A percentile compares a stretch with the other conserved stretches of the same genome.
Conservation (phyloP, 2,329 filamentous ascomycete genomes). For the Aspergillus texensis region DNA sequence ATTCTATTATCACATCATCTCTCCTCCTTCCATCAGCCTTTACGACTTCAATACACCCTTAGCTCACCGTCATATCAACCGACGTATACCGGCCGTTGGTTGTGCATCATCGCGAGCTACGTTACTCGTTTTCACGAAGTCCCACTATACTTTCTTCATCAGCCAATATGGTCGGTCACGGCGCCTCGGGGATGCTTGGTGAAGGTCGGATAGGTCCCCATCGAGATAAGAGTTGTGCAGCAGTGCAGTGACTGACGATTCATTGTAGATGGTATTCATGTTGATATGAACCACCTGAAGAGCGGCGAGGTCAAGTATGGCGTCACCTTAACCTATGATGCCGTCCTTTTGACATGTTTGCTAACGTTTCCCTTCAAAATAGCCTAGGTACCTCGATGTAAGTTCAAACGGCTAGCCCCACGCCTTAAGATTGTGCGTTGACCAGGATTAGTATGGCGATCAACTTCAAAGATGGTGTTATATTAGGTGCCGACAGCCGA, state of each 20-base stretch:
- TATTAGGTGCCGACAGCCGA: conserved; percentile 93
- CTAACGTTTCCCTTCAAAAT: conserved; percentile 29
- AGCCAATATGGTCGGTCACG: conserved; percentile 44
- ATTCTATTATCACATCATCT: conserved; percentile 6
- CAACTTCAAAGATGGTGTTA: conserved; percentile 98
- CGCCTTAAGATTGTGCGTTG: conserved; percentile 25
- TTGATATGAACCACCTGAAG: conserved; percentile 99
- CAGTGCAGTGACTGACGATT: conserved; percentile 20
- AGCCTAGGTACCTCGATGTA: conserved; percentile 98
- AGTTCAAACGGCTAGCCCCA: conserved; percentile 39
- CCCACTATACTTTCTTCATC: not conserved
- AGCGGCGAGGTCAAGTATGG: conserved; percentile 97
- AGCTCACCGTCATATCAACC: not conserved
- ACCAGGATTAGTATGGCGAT: conserved; percentile 79
- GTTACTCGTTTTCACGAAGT: conserved; percentile 2
- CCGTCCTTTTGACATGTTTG: conserved; percentile 24
- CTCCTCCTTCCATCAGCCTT: conserved; percentile 1
- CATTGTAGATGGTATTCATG: conserved; percentile 87
- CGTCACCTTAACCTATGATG: not conserved
- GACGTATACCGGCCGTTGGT: not conserved
- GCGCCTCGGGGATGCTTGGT: conserved; percentile 46
- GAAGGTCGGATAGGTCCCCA: conserved; percentile 41
- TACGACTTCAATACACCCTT: not conserved
- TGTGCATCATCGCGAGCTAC: not conserved
- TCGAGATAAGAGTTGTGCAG: conserved; percentile 5